These are phyloP conservation scores for Apium graveolens DNA, from an alignment of 129 eudicot genomes.

Conservation along the genomic window DNA sequence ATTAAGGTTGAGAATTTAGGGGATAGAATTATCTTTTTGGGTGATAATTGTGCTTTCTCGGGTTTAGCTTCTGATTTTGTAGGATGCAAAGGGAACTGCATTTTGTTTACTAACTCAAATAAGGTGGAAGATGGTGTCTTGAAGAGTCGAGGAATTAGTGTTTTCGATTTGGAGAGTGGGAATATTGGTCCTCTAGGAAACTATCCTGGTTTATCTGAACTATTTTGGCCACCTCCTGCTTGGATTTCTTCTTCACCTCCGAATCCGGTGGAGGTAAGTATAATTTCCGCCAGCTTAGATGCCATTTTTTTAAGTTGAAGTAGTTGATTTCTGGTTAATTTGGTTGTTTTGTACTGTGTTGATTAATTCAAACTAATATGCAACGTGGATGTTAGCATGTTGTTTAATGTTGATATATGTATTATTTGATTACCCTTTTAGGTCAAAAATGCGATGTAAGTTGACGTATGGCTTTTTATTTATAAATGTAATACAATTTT, in stretches of 20 bases:
- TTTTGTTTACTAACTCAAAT: conserved; percentile 54
- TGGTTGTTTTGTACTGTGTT: background rate
- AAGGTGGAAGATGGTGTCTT: conserved; percentile 57
- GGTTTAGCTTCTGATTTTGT: conserved; percentile 42
- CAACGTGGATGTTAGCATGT: background rate
- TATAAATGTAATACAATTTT: background rate
- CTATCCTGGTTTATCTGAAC: conserved; percentile 41
- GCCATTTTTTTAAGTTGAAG: too few relatives aligned
- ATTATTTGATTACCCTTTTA: too few relatives aligned
- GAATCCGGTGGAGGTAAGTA: conserved; percentile 47
- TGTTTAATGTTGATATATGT: background rate
- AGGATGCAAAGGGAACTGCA: conserved; percentile 63
- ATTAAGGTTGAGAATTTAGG: conserved; percentile 59
- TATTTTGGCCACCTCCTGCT: conserved; percentile 85
- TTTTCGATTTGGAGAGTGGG: conserved; percentile 77
- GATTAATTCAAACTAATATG: background rate
- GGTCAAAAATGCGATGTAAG: background rate
- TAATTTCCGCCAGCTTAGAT: background rate
- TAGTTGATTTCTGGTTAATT: background rate
- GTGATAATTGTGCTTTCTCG: conserved; percentile 78
- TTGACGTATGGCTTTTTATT: background rate
- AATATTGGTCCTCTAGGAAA: conserved; percentile 45
- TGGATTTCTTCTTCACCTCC: conserved; percentile 52
- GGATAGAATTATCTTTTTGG: conserved; percentile 65
- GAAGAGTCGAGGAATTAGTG: conserved; percentile 54